Percentiles rank a stretch among this genome's conserved stretches.
phyloP scores from a whole-genome alignment of 73 alveolate genomes.

The Paramecium primaurelia region DNA sequence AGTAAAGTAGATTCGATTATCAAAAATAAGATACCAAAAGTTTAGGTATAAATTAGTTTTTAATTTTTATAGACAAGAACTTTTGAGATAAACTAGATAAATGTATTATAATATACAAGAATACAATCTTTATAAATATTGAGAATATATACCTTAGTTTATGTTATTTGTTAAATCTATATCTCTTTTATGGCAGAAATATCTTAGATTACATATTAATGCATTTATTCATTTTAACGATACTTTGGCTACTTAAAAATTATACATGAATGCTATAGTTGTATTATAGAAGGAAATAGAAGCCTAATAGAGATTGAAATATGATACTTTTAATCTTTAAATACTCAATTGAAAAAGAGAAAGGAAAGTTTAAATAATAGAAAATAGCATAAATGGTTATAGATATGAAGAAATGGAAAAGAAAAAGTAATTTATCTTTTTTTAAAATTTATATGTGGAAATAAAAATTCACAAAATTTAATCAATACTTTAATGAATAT shows the following conservation, averaged over 20 bases:
- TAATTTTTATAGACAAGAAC: not conserved
- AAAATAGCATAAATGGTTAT: not conserved
- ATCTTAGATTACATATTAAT: not conserved
- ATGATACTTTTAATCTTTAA: not conserved
- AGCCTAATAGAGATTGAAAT: slow-evolving; percentile 21
- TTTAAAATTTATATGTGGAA: not conserved
- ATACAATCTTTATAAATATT: not conserved
- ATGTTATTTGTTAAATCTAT: not conserved
- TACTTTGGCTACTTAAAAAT: not conserved
- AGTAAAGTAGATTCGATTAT: not conserved
- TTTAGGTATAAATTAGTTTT: not conserved
- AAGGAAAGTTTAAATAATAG: slow-evolving; percentile 15
- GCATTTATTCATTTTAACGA: not conserved
- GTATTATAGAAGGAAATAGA: not conserved
- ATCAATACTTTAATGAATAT: not conserved
- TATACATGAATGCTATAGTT: not conserved
- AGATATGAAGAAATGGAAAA: not conserved
- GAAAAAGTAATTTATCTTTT: not conserved
- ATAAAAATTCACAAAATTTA: not conserved
- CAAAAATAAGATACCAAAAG: not conserved
- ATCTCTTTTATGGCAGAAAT: not conserved
- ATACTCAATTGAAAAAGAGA: not conserved
- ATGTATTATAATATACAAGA: not conserved
- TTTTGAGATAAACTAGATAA: not conserved
- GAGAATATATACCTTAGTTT: not conserved